Percentiles rank a stretch among this genome's conserved stretches.
phyloP scores from a whole-genome alignment of 345 rosid species.

The Ricinus communis region DNA sequence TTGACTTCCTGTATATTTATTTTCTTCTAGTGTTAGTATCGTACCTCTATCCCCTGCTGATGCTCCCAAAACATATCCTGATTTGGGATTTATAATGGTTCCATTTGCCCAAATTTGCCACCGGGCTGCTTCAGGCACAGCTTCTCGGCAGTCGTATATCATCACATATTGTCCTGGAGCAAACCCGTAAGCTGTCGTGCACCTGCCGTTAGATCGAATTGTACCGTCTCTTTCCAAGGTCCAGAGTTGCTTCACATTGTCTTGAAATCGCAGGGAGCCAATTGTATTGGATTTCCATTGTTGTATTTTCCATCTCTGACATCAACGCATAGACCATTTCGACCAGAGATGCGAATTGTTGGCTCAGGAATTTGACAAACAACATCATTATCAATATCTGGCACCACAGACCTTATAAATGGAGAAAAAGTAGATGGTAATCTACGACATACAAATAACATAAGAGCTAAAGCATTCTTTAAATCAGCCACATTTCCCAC shows the following conservation, averaged over 20 bases:
- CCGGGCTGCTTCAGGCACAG: background rate
- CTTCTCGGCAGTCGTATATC: background rate
- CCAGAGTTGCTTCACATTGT: background rate
- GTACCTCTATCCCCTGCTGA: background rate
- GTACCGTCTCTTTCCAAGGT: background rate
- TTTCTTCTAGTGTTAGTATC: background rate
- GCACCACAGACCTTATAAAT: too few species aligned
- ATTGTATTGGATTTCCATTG: slow-evolving; percentile 1
- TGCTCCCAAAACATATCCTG: background rate
- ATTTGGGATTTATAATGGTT: background rate
- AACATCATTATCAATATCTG: too few species aligned
- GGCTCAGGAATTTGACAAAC: background rate
- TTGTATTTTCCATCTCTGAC: background rate
- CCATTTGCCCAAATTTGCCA: background rate
- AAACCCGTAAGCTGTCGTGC: background rate
- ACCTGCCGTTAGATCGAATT: slow-evolving; percentile 3
- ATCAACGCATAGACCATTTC: slow-evolving; percentile 5
- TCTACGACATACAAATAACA: too few species aligned
- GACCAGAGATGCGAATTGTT: background rate
- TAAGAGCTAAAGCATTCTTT: too few species aligned
- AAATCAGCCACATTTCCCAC: background rate
- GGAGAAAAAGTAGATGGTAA: too few species aligned
- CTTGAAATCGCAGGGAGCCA: background rate
- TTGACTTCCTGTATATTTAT: background rate
- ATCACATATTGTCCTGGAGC: background rate